Evolutionary conservation across 805 yeast genomes (phyloP).

Genomic region (Hanseniaspora meyeri): DNA sequence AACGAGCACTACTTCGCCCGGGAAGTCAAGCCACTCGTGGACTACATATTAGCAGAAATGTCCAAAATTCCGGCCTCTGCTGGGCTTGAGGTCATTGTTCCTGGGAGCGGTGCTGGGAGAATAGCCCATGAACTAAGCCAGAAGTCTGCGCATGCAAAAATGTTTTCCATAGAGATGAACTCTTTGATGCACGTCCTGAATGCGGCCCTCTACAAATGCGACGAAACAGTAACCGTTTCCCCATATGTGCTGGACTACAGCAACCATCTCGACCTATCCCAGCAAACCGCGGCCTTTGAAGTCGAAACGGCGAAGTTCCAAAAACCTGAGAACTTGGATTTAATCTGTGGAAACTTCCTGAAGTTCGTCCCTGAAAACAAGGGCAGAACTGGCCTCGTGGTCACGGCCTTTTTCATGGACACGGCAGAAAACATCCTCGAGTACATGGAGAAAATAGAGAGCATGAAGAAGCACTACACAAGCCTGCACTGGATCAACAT

Average conservation of each 20-base stretch:
- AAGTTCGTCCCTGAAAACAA: slow-evolving; percentile 31
- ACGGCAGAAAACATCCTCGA: slow-evolving; percentile 80
- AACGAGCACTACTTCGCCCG: slow-evolving; percentile 30
- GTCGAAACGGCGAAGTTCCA: slow-evolving; percentile 18
- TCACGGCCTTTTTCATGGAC: slow-evolving; percentile 71
- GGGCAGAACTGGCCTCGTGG: slow-evolving; percentile 39
- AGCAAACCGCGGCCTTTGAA: slow-evolving; percentile 39
- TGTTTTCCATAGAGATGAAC: slow-evolving; percentile 67
- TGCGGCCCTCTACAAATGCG: slow-evolving; percentile 37
- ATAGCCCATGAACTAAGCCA: slow-evolving; percentile 50
- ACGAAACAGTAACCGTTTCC: slow-evolving; percentile 22
- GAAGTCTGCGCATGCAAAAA: slow-evolving; percentile 33
- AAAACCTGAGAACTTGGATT: slow-evolving; percentile 37
- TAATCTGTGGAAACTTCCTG: slow-evolving; percentile 54
- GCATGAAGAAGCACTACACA: slow-evolving; percentile 24
- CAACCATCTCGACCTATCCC: slow-evolving; percentile 38
- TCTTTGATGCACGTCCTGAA: slow-evolving; percentile 64
- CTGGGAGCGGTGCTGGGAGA: slow-evolving; percentile 82
- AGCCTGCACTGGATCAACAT: slow-evolving; percentile 72
- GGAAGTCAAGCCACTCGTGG: slow-evolving; percentile 43
- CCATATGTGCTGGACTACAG: slow-evolving; percentile 60
- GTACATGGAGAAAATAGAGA: slow-evolving; percentile 55
- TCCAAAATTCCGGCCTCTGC: slow-evolving; percentile 18
- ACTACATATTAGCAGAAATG: slow-evolving; percentile 32
- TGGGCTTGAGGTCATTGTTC: slow-evolving; percentile 50